Percentiles rank a stretch among this genome's conserved stretches.
phyloP scores from a whole-genome alignment of 768 basidiomycete genomes.

The Collybia mongolica region DNA sequence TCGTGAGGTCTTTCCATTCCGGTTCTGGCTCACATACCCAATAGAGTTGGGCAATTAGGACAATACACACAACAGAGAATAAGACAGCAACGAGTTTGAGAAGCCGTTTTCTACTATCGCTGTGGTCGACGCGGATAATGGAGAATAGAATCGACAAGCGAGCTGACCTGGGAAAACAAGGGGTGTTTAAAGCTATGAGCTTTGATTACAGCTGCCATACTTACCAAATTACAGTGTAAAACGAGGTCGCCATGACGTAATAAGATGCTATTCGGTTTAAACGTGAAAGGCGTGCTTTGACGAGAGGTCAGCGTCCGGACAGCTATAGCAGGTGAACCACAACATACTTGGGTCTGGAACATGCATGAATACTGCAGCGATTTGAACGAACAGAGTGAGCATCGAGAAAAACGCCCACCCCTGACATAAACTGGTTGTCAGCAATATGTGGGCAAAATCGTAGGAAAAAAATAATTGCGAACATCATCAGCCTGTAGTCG shows the following conservation, averaged over 20 bases:
- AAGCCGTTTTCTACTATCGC: conserved; percentile 16
- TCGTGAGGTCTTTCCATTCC: conserved; percentile 33
- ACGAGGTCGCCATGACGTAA: conserved; percentile 32
- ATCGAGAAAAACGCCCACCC: conserved; percentile 27
- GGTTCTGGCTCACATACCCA: conserved; percentile 38
- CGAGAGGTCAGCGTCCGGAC: not conserved
- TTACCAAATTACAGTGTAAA: conserved; percentile 37
- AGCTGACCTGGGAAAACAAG: conserved; percentile 30
- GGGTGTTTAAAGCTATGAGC: not conserved
- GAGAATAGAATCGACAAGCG: conserved; percentile 52
- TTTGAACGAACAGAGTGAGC: conserved; percentile 21
- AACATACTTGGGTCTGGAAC: conserved; percentile 2
- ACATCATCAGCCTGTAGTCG: conserved; percentile 33
- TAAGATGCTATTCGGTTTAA: conserved; percentile 19
- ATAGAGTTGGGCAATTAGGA: conserved; percentile 42
- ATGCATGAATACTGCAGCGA: conserved; percentile 22
- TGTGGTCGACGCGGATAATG: conserved; percentile 47
- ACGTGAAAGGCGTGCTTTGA: not conserved
- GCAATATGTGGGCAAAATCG: not conserved
- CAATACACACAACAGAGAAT: conserved; percentile 24
- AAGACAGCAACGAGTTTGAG: conserved; percentile 27
- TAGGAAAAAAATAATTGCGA: not conserved
- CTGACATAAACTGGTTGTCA: conserved; percentile 7
- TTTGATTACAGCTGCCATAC: not conserved
- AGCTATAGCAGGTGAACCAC: not conserved